Evolutionary conservation across 2,329 filamentous ascomycete genomes (phyloP).

Genomic region (Aspergillus pseudoglaucus): DNA sequence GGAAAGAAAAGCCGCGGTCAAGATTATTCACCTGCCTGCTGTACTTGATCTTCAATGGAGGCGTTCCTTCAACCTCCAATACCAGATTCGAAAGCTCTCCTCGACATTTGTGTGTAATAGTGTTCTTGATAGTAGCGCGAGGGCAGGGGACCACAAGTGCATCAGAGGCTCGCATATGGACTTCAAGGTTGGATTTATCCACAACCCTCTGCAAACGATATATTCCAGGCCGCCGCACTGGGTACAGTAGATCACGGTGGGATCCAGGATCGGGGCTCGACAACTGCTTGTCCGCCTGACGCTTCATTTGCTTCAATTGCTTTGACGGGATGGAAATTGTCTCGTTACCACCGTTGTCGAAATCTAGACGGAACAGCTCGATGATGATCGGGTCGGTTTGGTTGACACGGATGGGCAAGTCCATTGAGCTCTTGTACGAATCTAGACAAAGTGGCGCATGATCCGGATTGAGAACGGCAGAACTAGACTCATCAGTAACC

Average conservation of each 20-base stretch:
- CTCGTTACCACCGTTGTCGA: conserved; percentile 74
- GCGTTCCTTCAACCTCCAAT: conserved; percentile 78
- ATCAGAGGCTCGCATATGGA: conserved; percentile 68
- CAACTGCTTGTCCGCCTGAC: conserved; percentile 56
- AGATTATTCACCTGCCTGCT: conserved; percentile 79
- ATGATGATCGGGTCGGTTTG: conserved; percentile 83
- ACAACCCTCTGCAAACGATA: conserved; percentile 80
- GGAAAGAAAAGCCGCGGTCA: conserved; percentile 78
- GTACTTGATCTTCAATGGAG: conserved; percentile 88
- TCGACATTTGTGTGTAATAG: conserved; percentile 64
- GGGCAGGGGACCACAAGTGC: conserved; percentile 84
- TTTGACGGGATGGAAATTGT: conserved; percentile 66
- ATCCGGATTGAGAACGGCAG: conserved; percentile 80
- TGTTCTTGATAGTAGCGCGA: conserved; percentile 63
- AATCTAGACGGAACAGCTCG: conserved; percentile 79
- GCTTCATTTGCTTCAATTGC: conserved; percentile 69
- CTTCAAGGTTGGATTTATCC: conserved; percentile 90
- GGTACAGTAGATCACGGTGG: conserved; percentile 63
- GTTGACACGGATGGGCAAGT: conserved; percentile 85
- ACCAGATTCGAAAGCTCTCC: conserved; percentile 82
- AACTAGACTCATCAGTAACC: conserved; percentile 45
- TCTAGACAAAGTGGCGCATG: conserved; percentile 75
- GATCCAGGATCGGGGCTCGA: conserved; percentile 45
- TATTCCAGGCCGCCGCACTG: conserved; percentile 77
- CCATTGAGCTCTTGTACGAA: conserved; percentile 52